phyloP scores from a whole-genome alignment of 2,329 filamentous ascomycete species.

The Drechmeria coniospora region DNA sequence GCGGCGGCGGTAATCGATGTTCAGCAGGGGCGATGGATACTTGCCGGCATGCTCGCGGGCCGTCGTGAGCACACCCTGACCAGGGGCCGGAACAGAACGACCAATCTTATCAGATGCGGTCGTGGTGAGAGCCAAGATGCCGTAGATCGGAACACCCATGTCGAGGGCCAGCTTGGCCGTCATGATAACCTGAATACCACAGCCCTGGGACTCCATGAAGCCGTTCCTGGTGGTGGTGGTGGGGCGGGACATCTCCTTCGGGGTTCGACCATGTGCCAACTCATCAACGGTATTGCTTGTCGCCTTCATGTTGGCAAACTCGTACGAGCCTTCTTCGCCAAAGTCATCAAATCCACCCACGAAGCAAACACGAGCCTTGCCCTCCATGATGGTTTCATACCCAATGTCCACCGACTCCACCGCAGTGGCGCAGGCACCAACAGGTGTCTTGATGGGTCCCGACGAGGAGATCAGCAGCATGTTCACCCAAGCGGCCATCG shows the following conservation, averaged over 20 bases:
- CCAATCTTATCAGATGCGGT: conserved; percentile 99
- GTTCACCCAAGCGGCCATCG: conserved; percentile 98
- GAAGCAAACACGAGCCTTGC: conserved; percentile 93
- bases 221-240: conserved; percentile 93
- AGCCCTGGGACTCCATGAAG: conserved; percentile 99
- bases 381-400: conserved; percentile 95
- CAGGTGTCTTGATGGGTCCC: conserved; percentile 94
- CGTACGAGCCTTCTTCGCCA: conserved; percentile 96
- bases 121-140: conserved; percentile 80
- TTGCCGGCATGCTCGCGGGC: conserved; percentile 82
- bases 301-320: conserved; percentile 99
- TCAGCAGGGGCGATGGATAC: conserved; percentile 87
- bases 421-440: conserved; percentile 91
- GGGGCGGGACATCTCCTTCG: conserved; percentile 93
- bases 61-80: conserved; percentile 90
- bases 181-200: conserved; percentile 98
- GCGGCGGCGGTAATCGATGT: conserved; percentile 92
- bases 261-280: conserved; percentile 86
- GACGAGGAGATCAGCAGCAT: conserved; percentile 96
- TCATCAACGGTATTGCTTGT: conserved; percentile 97
- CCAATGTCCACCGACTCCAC: conserved; percentile 96
- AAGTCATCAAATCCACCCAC: conserved; percentile 99
- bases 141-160: conserved; percentile 97
- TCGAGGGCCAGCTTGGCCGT: conserved; percentile 88
- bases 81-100: conserved; percentile 88